These are phyloP conservation scores for Talaromyces sp. DNA, from an alignment of 2,329 filamentous ascomycete species.

Conservation along the genomic window DNA sequence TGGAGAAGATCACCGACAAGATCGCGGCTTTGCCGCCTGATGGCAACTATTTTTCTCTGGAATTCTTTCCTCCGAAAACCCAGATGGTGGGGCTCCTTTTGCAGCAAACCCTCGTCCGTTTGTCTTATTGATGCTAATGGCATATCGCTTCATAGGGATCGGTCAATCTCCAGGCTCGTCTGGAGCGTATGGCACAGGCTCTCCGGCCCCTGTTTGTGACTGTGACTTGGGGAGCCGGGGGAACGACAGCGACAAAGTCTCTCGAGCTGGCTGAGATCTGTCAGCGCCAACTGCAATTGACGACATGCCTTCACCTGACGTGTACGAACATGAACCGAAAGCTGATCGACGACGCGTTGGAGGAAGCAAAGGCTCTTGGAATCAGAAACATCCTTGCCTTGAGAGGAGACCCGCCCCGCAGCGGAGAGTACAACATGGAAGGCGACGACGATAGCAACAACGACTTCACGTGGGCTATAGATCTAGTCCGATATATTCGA, in stretches of 20 bases:
- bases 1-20: slow-evolving; percentile 92
- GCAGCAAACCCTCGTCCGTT: slow-evolving; percentile 1
- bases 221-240: slow-evolving; percentile 95
- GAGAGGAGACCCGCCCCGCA: slow-evolving; percentile 82
- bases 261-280: slow-evolving; percentile 93
- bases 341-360: slow-evolving; percentile 80
- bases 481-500: slow-evolving; percentile 84
- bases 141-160: slow-evolving; percentile 55
- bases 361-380: slow-evolving; percentile 83
- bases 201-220: slow-evolving; percentile 91
- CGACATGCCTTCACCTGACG: slow-evolving; percentile 91
- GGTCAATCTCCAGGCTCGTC: slow-evolving; percentile 83
- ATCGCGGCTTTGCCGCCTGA: slow-evolving; percentile 81
- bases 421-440: slow-evolving; percentile 75
- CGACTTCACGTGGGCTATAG: slow-evolving; percentile 82
- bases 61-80: slow-evolving; percentile 99
- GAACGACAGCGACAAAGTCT: slow-evolving; percentile 83
- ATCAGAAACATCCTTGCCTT: slow-evolving; percentile 92
- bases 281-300: slow-evolving; percentile 83
- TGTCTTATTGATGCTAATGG: not conserved
- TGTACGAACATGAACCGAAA: slow-evolving; percentile 95
- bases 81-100: slow-evolving; percentile 56
- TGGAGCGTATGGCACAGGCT: slow-evolving; percentile 90
- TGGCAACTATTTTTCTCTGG: slow-evolving; percentile 86
- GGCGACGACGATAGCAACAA: slow-evolving; percentile 58